Conservation (phyloP, 2,329 filamentous ascomycete genomes). For the Aspergillus intermedius region DNA sequence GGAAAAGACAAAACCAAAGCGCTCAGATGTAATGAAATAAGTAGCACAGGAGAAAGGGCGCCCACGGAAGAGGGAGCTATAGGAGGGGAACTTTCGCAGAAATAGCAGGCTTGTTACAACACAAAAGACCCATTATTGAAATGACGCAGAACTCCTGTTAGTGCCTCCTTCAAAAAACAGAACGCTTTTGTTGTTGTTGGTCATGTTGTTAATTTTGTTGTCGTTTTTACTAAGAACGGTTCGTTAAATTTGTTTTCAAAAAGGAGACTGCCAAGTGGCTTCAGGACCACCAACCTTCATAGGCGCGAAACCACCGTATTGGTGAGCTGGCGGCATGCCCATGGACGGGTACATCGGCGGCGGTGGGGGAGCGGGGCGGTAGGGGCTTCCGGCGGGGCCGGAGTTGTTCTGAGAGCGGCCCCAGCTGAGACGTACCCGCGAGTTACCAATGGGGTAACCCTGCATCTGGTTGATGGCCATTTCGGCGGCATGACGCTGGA, state of each 20-base stretch:
- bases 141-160: conserved; percentile 39
- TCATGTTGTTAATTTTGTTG: too few species aligned
- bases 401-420: conserved; percentile 99
- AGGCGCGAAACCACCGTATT: conserved; percentile 58
- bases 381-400: conserved; percentile 88
- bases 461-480: conserved; percentile 99
- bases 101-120: conserved; percentile 33
- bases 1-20: conserved; percentile 25
- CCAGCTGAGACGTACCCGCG: conserved; percentile 94
- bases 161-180: conserved; percentile 35
- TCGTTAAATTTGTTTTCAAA: conserved; percentile 10
- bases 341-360: conserved; percentile 66
- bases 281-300: conserved; percentile 53
- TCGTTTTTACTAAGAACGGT: conserved; percentile 22
- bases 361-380: conserved; percentile 77
- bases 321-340: conserved; percentile 60
- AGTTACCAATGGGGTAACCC: conserved; percentile 98
- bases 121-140: conserved; percentile 37
- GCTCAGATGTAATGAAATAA: conserved; percentile 37
- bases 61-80: conserved; percentile 39
- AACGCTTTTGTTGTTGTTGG: conserved; percentile 18
- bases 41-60: conserved; percentile 37
- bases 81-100: conserved; percentile 29
- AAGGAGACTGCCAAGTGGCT: conserved; percentile 11
- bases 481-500: conserved; percentile 95